Conservation (phyloP, 331 rosid genomes). For the Spiraea crenata region DNA sequence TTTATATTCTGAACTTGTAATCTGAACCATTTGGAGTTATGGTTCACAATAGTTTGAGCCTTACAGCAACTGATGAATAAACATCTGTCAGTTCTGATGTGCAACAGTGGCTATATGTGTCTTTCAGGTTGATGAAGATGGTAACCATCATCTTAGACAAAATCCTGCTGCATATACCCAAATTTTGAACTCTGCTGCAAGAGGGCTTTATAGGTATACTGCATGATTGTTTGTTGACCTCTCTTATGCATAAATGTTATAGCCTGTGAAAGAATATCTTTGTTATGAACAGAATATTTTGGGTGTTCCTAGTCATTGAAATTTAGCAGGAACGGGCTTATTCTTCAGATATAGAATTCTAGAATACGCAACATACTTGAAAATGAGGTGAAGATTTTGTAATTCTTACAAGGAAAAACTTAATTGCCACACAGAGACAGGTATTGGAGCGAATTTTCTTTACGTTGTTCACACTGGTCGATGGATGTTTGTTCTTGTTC, state of each 20-base stretch:
- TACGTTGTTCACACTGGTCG: neutral
- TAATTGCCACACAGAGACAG: neutral
- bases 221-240: neutral
- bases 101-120: conserved; percentile 18
- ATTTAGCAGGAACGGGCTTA: neutral
- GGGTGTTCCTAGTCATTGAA: neutral
- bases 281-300: conserved; percentile 4
- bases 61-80: neutral
- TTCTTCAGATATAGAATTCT: neutral
- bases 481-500: neutral
- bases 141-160: conserved; percentile 55
- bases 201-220: conserved; percentile 84
- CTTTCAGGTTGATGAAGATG: conserved; percentile 78
- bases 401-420: too few relatives aligned
- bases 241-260: neutral
- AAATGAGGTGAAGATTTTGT: neutral
- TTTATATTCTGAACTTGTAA: neutral
- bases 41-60: too few relatives aligned
- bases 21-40: neutral
- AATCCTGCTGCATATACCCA: conserved; percentile 75
- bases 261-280: neutral
- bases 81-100: neutral
- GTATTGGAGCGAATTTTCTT: neutral
- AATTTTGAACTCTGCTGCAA: conserved; percentile 62
- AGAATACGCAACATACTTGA: neutral